These are phyloP conservation scores for Termitomyces sp. DNA, from an alignment of 768 basidiomycete species.

Conservation along the genomic window DNA sequence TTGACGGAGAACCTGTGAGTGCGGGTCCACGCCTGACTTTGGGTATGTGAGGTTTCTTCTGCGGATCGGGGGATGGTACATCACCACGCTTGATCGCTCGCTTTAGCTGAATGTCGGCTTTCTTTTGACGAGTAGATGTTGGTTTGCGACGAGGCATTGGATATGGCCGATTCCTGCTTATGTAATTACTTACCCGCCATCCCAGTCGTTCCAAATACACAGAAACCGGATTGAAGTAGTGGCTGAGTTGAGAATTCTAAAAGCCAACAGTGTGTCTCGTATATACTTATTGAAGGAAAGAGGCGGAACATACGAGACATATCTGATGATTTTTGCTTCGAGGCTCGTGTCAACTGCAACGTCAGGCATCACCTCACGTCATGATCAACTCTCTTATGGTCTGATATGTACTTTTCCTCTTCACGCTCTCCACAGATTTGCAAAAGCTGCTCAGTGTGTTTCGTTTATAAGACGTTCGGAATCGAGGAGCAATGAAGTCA, in stretches of 20 bases:
- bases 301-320: background rate
- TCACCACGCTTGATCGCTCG: slow-evolving; percentile 86
- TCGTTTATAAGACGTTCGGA: background rate
- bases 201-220: background rate
- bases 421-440: background rate
- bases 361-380: slow-evolving; percentile 13
- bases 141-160: slow-evolving; percentile 44
- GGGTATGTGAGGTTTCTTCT: slow-evolving; percentile 22
- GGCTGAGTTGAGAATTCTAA: background rate
- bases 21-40: slow-evolving; percentile 25
- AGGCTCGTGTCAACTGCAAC: slow-evolving; percentile 7
- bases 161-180: background rate
- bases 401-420: slow-evolving; percentile 7
- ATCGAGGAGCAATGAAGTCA: slow-evolving; percentile 15
- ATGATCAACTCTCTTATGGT: slow-evolving; percentile 11
- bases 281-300: background rate
- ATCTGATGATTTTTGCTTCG: background rate
- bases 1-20: slow-evolving; percentile 17
- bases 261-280: background rate
- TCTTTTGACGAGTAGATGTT: slow-evolving; percentile 64
- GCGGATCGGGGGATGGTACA: slow-evolving; percentile 33
- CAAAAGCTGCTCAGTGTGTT: background rate
- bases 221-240: background rate
- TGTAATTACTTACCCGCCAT: background rate
- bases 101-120: slow-evolving; percentile 68